phyloP scores from a whole-genome alignment of 306 rosid genomes.

The Malus orientalis region DNA sequence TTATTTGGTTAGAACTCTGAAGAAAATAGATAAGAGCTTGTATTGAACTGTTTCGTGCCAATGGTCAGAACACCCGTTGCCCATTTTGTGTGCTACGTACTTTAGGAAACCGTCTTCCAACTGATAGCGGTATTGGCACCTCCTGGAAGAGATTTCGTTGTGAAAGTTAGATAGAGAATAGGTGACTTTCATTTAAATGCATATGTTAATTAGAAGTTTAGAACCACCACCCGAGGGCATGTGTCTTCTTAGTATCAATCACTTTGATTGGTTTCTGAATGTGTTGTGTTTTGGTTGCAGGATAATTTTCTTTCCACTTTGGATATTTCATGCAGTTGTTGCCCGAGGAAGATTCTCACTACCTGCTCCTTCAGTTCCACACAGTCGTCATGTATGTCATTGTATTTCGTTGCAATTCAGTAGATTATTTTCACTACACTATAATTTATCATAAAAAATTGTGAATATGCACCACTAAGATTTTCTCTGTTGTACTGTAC shows the following conservation, averaged over 20 bases:
- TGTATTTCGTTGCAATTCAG: constrained; percentile 10
- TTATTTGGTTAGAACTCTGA: neutral
- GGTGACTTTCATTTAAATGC: neutral
- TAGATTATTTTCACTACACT: neutral
- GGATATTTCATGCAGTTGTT: constrained; percentile 88
- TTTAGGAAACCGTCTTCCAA: neutral
- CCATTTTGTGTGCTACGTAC: neutral
- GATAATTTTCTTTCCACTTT: constrained; percentile 76
- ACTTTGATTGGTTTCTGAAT: neutral
- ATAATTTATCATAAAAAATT: neutral
- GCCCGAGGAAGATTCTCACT: constrained; percentile 98
- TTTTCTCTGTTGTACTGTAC: constrained; percentile 55
- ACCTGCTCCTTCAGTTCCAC: constrained; percentile 97
- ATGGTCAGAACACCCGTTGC: neutral
- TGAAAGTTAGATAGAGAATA: neutral
- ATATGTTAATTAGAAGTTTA: neutral
- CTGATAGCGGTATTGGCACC: neutral
- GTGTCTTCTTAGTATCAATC: neutral
- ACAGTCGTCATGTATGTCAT: constrained; percentile 71
- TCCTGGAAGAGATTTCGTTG: neutral
- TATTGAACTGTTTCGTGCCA: neutral
- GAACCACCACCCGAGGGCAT: neutral
- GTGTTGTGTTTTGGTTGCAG: constrained; percentile 31
- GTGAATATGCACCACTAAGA: neutral
- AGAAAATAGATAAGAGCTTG: neutral